Base-by-base conservation (phyloP, 495 filamentous ascomycete genomes). In the Parachaetomium inaequale region DNA sequence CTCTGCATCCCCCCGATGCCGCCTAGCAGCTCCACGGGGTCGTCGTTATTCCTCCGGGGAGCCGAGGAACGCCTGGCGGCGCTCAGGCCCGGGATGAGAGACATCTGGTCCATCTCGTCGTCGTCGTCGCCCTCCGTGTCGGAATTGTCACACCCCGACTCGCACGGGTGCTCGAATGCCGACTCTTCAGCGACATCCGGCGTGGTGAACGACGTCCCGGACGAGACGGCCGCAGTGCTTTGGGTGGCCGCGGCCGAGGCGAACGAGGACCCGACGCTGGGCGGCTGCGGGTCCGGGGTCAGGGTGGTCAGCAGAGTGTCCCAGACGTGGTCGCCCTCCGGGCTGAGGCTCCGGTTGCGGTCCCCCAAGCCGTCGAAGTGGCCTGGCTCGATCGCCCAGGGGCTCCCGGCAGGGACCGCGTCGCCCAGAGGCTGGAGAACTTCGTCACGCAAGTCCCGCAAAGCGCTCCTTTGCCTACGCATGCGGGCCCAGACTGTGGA, bases 181-280 rank as follows among this genome's bases (percentile, higher is more conserved):
- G 63, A 61, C 57, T 77, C 75, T 10, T 65, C 65, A 17, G 72
- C 70, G 2, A 68, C 52, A 19, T 70, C 73, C 2, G 66, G 74
- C 29, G 62, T 68, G 4, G 72, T 73, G 58, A 76, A 70, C 14
- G 78, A 74, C 3, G 74, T 76, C 29, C 68, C 65, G 12, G 69
- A 72, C 0, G 79, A 78, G 47, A 62, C 63, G 10, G 64, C 62
- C 0, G 73, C 68, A 3, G 68, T 70, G 31, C 67, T 72, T 43
- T 78, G 76, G 0, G 77, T 74, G n/a, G 42, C 17, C 2, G 42
- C 42, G 19, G 85, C 84, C 5, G 84, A 79, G 0, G 84, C 83
- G 69, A 94, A 96, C 2, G 91, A 94, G 1, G 90, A 89, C 45
- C 88, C 85, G 3, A 83, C 84, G 68, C 90, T 96, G 1, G 91